These are phyloP conservation scores for Chrysoporthe austroafricana DNA, from an alignment of 2,329 filamentous ascomycete species.

Conservation along the genomic window DNA sequence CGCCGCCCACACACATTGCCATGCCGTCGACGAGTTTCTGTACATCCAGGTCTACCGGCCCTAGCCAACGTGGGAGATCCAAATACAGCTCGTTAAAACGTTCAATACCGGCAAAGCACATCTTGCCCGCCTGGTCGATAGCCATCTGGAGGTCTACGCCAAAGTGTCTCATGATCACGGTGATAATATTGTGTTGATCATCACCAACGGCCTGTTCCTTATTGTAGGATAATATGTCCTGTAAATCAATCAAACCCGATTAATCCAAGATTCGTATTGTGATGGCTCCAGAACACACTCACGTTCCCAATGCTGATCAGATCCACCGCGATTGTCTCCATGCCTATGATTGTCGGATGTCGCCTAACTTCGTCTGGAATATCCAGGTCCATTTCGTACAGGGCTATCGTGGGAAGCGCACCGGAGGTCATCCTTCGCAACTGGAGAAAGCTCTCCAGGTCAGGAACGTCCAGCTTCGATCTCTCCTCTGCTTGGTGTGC, in stretches of 20 bases:
- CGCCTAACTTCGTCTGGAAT: not conserved
- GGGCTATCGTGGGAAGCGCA: not conserved
- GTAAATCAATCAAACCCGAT: too few relatives aligned
- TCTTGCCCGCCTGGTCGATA: not conserved
- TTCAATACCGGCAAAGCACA: not conserved
- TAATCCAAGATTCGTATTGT: too few relatives aligned
- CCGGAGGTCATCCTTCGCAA: not conserved
- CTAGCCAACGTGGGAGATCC: not conserved
- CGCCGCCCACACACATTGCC: not conserved
- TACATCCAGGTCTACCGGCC: not conserved
- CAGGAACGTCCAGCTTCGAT: not conserved
- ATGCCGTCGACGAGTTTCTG: not conserved
- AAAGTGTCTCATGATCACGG: constrained; percentile 1
- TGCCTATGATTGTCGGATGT: not conserved
- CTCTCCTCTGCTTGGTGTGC: not conserved
- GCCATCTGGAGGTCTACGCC: not conserved
- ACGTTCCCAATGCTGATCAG: not conserved
- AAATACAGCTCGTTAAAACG: not conserved
- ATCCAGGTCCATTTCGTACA: not conserved
- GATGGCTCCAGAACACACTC: too few relatives aligned
- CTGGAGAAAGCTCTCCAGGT: not conserved
- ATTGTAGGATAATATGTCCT: not conserved
- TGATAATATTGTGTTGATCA: not conserved
- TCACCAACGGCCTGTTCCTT: constrained; percentile 1
- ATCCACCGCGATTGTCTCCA: not conserved